Conservation (phyloP, 345 rosid genomes). For the Atalantia buxifolia region DNA sequence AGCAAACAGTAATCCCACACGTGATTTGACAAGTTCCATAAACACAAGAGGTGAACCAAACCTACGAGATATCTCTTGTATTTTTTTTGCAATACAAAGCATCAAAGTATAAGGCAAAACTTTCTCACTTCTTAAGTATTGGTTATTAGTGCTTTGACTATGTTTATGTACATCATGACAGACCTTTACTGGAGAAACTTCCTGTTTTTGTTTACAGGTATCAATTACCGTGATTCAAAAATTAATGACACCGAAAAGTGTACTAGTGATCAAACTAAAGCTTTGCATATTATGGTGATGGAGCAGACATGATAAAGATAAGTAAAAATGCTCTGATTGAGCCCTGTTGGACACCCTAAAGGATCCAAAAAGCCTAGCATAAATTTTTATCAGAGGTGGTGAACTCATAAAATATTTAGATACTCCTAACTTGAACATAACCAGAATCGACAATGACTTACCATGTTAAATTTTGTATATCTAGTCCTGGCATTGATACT, state of each 20-base stretch:
- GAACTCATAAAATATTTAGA: neutral
- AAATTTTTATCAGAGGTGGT: neutral
- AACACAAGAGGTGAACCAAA: neutral
- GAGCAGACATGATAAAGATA: neutral
- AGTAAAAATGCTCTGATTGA: neutral
- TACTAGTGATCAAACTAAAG: neutral
- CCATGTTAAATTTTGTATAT: neutral
- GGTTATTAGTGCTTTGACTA: neutral
- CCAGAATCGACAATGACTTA: neutral
- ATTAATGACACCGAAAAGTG: neutral
- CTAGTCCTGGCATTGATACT: neutral
- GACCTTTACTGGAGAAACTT: neutral
- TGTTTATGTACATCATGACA: neutral
- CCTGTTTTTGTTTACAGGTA: neutral
- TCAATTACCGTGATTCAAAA: neutral
- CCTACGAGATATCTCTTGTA: neutral
- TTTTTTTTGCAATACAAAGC: neutral
- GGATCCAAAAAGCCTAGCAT: neutral
- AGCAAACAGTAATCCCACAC: neutral
- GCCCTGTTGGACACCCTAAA: neutral
- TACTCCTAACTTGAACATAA: neutral
- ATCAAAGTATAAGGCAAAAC: neutral
- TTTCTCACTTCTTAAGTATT: neutral
- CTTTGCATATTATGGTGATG: neutral
- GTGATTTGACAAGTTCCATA: neutral